phyloP scores from a whole-genome alignment of 208 protist species.

The Spongospora subterranea region DNA sequence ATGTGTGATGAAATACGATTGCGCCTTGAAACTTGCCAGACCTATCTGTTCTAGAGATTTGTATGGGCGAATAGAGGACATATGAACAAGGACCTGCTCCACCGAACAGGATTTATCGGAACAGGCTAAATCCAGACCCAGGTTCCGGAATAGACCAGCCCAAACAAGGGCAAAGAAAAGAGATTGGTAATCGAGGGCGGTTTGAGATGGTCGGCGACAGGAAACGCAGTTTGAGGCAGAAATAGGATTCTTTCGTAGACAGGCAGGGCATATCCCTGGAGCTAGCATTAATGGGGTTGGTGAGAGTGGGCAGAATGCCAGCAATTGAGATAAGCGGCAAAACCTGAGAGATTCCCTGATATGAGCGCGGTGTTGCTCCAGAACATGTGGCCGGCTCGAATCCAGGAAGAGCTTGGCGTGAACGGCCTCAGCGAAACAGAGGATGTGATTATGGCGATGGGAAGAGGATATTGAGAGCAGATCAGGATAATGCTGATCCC shows the following conservation, averaged over 20 bases:
- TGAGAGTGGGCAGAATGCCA: background rate
- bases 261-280: background rate
- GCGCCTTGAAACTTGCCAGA: background rate
- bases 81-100: background rate
- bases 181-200: constrained; percentile 2
- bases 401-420: constrained; percentile 53
- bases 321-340: background rate
- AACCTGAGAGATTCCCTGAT: background rate
- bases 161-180: constrained; percentile 46
- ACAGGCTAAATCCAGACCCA: background rate
- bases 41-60: background rate
- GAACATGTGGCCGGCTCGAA: background rate
- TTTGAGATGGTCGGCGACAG: background rate
- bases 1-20: constrained; percentile 29
- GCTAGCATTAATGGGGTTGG: background rate
- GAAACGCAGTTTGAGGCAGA: background rate
- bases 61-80: background rate
- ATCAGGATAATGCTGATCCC: background rate
- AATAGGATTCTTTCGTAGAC: background rate
- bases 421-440: constrained; percentile 51
- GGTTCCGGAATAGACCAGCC: background rate
- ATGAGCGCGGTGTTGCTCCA: background rate
- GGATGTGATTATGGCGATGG: background rate
- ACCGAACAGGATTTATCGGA: background rate
- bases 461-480: background rate